These are phyloP conservation scores for Cytospora mali DNA, from an alignment of 2,329 filamentous ascomycete species.

Conservation along the genomic window DNA sequence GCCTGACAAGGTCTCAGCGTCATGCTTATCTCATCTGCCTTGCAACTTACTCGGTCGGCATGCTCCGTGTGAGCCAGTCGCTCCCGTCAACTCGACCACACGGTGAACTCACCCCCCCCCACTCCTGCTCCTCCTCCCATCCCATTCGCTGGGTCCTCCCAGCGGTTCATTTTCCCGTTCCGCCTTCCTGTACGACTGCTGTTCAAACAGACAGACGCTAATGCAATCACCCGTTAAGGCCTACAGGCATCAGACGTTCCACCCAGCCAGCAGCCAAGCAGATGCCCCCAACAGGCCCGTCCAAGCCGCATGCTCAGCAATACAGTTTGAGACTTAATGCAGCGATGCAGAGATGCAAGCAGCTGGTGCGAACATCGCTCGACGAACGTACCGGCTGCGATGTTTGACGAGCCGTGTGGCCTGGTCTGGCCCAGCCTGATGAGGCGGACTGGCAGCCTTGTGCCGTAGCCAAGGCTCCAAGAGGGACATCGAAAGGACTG, in stretches of 20 bases:
- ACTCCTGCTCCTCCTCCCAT: neutral
- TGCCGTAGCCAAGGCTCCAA: too few relatives aligned
- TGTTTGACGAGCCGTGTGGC: neutral
- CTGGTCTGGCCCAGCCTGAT: conserved; percentile 4
- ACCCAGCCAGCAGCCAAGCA: conserved; percentile 3
- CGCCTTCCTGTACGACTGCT: conserved; percentile 32
- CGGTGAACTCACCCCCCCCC: conserved; percentile 10
- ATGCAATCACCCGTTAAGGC: conserved; percentile 29
- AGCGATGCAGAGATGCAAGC: neutral
- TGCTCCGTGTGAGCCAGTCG: neutral
- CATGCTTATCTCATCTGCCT: neutral
- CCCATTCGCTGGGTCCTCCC: neutral
- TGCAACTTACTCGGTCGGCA: neutral
- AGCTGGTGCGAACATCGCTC: neutral
- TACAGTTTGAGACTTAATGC: neutral
- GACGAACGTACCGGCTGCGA: neutral
- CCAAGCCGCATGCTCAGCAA: conserved; percentile 11
- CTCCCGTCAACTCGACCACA: conserved; percentile 1
- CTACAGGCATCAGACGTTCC: conserved; percentile 18
- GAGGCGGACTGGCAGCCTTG: conserved; percentile 14
- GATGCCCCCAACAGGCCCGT: conserved; percentile 12
- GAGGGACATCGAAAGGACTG: neutral
- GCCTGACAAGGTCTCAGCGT: neutral
- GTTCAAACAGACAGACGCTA: conserved; percentile 36
- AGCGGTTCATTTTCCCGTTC: neutral